Base-by-base conservation (phyloP, 768 basidiomycete species). In the Thelephora ganbajun region DNA sequence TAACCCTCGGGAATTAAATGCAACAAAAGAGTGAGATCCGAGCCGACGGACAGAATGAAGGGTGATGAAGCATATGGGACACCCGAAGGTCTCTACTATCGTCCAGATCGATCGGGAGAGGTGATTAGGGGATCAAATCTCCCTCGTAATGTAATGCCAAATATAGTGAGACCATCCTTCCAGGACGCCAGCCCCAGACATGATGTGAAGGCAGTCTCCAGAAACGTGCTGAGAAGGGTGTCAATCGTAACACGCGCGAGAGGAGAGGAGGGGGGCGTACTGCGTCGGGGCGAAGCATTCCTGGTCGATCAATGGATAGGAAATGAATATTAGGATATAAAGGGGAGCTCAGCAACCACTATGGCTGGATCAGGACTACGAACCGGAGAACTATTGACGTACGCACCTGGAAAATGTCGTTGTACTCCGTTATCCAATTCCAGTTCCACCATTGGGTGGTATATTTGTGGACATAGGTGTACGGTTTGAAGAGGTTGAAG, bases 371-470 rank as follows among this genome's bases (percentile, higher is more conserved):
- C 33, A 50, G 26, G 35, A n/a, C 26, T 44, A 12, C 33, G 23
- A 18, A 26, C 47, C 44, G 35, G 33, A 11, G 33, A 35, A 4
- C 39, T 4, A 9, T 4, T 36, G 33, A 22, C 5, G 23, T 19
- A 57, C 65, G 18, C 35, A 80, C 79, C 71, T 78, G 63, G 54
- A 82, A 80, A 12, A 71, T 59, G n/a, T 61, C 56, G 50, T 83
- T 83, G 50, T 73, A 76, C 49, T 69, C 66, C 58, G 64, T 57
- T 43, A 83, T 80, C 61, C 71, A 69, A 0, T 66, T 71, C 81
- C 81, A 83, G 56, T 83, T 83, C 56, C 74, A 83, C 70, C 71
- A 77, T 26, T 67, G 64, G 64, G 67, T 67, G 35, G 52, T 49
- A 48, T 66, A 71, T 2, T 71, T 70, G 50, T 63, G 53, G 16